A percentile compares a stretch with the other conserved stretches of the same genome.
Evolutionary conservation across 257 asterid genomes (phyloP).

Genomic region (Fraxinus americana): DNA sequence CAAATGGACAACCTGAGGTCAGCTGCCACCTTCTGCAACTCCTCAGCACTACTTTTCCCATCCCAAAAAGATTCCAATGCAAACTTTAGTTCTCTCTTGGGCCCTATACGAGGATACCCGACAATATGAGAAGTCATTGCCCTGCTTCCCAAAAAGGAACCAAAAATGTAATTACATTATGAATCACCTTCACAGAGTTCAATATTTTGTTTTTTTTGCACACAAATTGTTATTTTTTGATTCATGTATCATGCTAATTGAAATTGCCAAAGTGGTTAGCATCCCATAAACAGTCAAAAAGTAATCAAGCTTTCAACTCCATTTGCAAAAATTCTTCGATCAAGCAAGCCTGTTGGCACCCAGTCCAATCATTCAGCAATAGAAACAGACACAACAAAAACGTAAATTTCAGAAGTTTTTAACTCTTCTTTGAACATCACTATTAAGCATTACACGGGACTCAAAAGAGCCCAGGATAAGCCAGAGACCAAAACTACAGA

Average conservation of each 20-base stretch:
- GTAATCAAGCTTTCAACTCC: neutral
- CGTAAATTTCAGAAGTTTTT: neutral
- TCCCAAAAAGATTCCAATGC: slow-evolving; percentile 90
- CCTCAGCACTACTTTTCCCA: slow-evolving; percentile 64
- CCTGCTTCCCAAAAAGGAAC: slow-evolving; percentile 32
- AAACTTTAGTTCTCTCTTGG: slow-evolving; percentile 75
- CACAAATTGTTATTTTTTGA: neutral
- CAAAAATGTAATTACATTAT: slow-evolving; percentile 4
- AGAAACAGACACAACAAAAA: neutral
- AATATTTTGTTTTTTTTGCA: neutral
- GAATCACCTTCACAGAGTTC: neutral
- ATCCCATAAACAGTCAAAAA: neutral
- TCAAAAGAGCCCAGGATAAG: neutral
- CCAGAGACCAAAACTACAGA: neutral
- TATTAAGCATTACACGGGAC: slow-evolving; percentile 3
- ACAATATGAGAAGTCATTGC: slow-evolving; percentile 79
- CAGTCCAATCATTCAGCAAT: slow-evolving; percentile 8
- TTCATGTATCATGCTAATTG: neutral
- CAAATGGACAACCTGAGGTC: slow-evolving; percentile 66
- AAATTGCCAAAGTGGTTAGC: neutral
- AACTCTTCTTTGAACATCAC: neutral
- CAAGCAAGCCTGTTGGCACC: neutral
- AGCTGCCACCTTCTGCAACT: slow-evolving; percentile 64
- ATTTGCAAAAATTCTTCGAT: slow-evolving; percentile 7
- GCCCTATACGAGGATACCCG: slow-evolving; percentile 85